Evolutionary conservation across 1,284 basidiomycete genomes (phyloP).

Genomic region (Trichosporon coremiiforme): DNA sequence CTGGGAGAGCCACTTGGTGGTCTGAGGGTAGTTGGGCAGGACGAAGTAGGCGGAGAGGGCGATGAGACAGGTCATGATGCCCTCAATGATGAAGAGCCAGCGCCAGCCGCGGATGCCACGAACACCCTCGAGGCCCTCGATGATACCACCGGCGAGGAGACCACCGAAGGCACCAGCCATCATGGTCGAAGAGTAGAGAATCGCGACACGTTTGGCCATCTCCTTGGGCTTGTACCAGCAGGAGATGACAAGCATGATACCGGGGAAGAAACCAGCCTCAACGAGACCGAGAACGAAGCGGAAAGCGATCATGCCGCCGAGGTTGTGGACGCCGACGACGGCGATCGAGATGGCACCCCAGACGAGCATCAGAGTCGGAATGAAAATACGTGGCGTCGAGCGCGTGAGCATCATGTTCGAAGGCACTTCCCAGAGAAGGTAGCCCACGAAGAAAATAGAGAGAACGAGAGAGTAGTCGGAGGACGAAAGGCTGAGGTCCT

Average conservation of each 20-base stretch:
- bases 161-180: constrained; percentile 52
- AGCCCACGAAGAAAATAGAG: constrained; percentile 50
- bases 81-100: constrained; percentile 55
- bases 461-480: constrained; percentile 52
- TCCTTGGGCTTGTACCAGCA: constrained; percentile 38
- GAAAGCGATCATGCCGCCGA: constrained; percentile 53
- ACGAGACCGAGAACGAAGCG: constrained; percentile 52
- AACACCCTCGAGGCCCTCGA: constrained; percentile 43
- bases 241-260: constrained; percentile 44
- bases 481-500: constrained; percentile 46
- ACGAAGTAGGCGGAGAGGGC: constrained; percentile 49
- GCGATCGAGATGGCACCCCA: constrained; percentile 39
- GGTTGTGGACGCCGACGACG: constrained; percentile 45
- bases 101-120: constrained; percentile 46
- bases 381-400: constrained; percentile 52
- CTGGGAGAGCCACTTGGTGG: constrained; percentile 41
- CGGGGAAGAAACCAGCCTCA: constrained; percentile 54
- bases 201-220: constrained; percentile 41
- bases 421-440: constrained; percentile 45
- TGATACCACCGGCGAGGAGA: constrained; percentile 49
- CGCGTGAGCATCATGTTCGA: constrained; percentile 53
- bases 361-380: constrained; percentile 47
- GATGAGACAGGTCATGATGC: constrained; percentile 46
- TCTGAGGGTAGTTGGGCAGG: constrained; percentile 48
- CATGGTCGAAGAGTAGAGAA: constrained; percentile 50